Evolutionary conservation across 169 alveolate species (phyloP).

Genomic region (Eimeria sp.): DNA sequence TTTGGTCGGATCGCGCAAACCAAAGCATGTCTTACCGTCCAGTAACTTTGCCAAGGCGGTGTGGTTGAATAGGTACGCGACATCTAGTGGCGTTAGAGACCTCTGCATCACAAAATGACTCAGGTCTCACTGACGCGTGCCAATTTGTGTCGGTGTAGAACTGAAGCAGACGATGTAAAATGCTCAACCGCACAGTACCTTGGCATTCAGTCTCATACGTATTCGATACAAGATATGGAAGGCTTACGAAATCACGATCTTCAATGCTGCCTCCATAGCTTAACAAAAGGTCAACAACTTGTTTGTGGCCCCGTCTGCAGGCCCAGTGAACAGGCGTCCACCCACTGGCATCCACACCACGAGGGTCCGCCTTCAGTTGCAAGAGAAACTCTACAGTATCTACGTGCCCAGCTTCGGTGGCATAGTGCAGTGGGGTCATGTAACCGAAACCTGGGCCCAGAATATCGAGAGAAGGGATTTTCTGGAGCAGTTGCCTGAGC

Average conservation of each 20-base stretch:
- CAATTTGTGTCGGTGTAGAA: neutral
- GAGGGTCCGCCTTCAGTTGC: conserved; percentile 70
- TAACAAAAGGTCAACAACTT: conserved; percentile 16
- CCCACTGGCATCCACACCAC: conserved; percentile 79
- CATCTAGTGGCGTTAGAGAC: conserved; percentile 68
- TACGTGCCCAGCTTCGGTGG: conserved; percentile 79
- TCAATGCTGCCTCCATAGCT: conserved; percentile 65
- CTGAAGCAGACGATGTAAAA: neutral
- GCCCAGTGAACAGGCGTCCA: conserved; percentile 85
- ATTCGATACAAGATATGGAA: neutral
- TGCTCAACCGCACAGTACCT: neutral
- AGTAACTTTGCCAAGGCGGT: conserved; percentile 59
- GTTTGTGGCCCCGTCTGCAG: conserved; percentile 64
- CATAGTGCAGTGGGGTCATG: conserved; percentile 78
- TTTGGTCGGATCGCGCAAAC: neutral
- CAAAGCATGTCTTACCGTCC: conserved; percentile 39
- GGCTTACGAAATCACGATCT: conserved; percentile 68
- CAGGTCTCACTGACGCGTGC: neutral
- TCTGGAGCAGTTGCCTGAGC: conserved; percentile 40
- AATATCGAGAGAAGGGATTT: conserved; percentile 61
- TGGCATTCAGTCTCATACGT: neutral
- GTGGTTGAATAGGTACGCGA: conserved; percentile 64
- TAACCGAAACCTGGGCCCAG: conserved; percentile 82
- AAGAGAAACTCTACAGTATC: conserved; percentile 68
- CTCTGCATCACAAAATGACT: conserved; percentile 51